Evolutionary conservation across 371 early-diverging fungal species (phyloP).

Genomic region (Basidiobolus meristosporus): DNA sequence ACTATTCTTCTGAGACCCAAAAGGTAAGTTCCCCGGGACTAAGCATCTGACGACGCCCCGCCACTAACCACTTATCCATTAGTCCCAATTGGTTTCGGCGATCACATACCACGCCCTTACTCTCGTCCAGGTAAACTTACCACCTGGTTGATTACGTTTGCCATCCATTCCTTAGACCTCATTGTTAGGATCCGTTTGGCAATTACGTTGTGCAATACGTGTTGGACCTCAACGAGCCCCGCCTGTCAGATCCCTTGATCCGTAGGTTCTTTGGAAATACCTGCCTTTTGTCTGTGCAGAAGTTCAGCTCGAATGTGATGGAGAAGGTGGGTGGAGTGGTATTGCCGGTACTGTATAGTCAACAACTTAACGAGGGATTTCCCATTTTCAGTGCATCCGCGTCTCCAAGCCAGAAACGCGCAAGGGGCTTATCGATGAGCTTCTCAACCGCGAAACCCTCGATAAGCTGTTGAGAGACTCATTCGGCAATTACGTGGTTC

Average conservation of each 20-base stretch:
- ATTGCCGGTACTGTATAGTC: neutral
- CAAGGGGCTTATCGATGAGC: constrained; percentile 42
- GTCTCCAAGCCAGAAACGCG: constrained; percentile 50
- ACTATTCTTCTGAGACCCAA: constrained; percentile 53
- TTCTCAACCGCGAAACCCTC: constrained; percentile 37
- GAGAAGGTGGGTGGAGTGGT: constrained; percentile 48
- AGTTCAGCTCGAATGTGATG: constrained; percentile 84
- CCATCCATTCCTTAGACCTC: neutral
- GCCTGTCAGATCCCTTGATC: constrained; percentile 48
- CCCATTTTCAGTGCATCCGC: constrained; percentile 80
- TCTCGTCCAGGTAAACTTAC: constrained; percentile 33
- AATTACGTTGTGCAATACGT: constrained; percentile 98
- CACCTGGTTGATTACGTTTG: neutral
- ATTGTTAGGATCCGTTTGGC: constrained; percentile 80
- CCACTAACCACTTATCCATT: too few relatives aligned
- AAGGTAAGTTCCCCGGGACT: too few relatives aligned
- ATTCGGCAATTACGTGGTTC: constrained; percentile 86
- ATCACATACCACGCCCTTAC: constrained; percentile 57
- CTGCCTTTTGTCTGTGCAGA: constrained; percentile 61
- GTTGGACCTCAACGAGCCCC: constrained; percentile 51
- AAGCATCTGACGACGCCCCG: too few relatives aligned
- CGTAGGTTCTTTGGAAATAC: constrained; percentile 59
- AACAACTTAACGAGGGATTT: too few relatives aligned
- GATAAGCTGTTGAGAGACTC: constrained; percentile 67
- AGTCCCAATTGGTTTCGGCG: constrained; percentile 54